These are phyloP conservation scores for Craterostigma plantagineum DNA, from an alignment of 257 asterid species.

Conservation along the genomic window DNA sequence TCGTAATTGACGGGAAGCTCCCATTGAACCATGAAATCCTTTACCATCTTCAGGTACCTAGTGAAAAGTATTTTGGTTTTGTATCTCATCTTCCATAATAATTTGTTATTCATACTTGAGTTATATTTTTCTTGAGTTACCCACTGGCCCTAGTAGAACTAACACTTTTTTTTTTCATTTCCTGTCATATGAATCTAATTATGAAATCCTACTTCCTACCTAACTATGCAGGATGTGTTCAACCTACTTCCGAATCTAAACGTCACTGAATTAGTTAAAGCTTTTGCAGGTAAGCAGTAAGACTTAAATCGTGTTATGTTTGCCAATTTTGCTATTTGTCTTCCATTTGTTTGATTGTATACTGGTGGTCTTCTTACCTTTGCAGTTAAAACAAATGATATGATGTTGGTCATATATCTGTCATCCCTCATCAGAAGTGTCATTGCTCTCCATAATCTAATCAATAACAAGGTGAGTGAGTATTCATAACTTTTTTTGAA, in stretches of 20 bases:
- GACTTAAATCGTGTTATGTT: background rate
- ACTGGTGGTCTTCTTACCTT: background rate
- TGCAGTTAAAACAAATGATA: slow-evolving; percentile 4
- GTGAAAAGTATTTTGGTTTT: too few relatives aligned
- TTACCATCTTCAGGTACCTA: slow-evolving; percentile 74
- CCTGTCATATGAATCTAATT: too few relatives aligned
- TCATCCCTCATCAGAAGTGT: slow-evolving; percentile 4
- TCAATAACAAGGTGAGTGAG: background rate
- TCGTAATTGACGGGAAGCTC: slow-evolving; percentile 76
- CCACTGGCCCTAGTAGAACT: too few relatives aligned
- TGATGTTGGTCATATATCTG: slow-evolving; percentile 4
- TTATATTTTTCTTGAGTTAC: too few relatives aligned
- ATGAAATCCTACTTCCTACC: background rate
- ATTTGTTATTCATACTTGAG: too few relatives aligned
- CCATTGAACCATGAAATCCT: slow-evolving; percentile 93
- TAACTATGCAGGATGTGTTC: slow-evolving; percentile 35
- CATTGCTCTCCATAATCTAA: slow-evolving; percentile 4
- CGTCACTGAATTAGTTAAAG: slow-evolving; percentile 40
- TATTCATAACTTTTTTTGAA: too few relatives aligned
- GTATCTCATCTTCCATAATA: too few relatives aligned
- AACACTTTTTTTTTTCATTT: too few relatives aligned
- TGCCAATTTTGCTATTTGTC: background rate
- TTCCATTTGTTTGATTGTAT: background rate
- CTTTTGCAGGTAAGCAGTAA: slow-evolving; percentile 29
- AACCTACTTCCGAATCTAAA: slow-evolving; percentile 55